Base-by-base conservation (phyloP, 2,329 filamentous ascomycete species). In the Microdochium trichocladiopsis region DNA sequence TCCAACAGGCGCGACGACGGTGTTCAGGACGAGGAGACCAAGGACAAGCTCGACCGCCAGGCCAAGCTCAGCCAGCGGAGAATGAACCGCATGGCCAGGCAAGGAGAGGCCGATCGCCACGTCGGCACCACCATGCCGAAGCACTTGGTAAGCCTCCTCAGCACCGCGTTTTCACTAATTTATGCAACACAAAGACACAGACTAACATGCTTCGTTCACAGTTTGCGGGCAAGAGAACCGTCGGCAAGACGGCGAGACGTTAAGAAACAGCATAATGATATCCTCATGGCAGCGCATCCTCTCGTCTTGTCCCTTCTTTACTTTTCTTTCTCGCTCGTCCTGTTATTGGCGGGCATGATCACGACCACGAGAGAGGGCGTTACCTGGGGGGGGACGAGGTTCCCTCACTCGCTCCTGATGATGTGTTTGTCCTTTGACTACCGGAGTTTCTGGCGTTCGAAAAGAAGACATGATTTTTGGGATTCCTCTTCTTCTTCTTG, bases 51-150 rank as follows among this genome's bases (percentile, higher is more conserved):
- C 36, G 92, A 96, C 71, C 85, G 87, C 64, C 77, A 95, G 68
- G 80, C 84, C 67, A 97, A 96, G 80, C 74, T 99, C 67, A 80
- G 86, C 63, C 95, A 99, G 85, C 91, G 93, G 80, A 93, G 91
- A 83, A 96, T 95, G 91, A 99, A 99, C 78, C 84, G 93, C 59
- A 94, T 95, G 87, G 94, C 94, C 47, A 86, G 92, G 70, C 90
- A 95, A 79, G 94, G 94, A 78, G 94, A 99, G 77, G 92, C 87
- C 56, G 94, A 99, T 79, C 84, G 95, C 68, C 93, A 97, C 74
- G 84, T 84, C 56, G 86, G 86, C 52, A 88, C 88, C 36, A 80
- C 88, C 51, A 73, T 95, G 71, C 83, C 86, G 57, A 99, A 95
- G 76, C 94, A 97, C 75, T 78, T 99, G 82, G 87, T 95, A 80